phyloP scores from a whole-genome alignment of 495 filamentous ascomycete genomes.

The Hypoxylon fuscum region DNA sequence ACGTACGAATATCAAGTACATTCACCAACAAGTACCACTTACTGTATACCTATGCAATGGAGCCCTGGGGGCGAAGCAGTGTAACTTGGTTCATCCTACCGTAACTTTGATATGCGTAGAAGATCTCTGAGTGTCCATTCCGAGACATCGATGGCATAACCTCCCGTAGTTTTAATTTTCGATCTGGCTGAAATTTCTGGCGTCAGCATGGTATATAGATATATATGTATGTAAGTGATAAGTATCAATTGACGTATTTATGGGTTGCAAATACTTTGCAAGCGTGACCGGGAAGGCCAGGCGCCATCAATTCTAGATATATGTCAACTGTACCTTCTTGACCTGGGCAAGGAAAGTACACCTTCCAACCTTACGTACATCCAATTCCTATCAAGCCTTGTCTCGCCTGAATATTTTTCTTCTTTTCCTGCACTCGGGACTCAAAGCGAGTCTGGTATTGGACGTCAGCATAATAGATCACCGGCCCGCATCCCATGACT shows the following conservation, averaged over 20 bases:
- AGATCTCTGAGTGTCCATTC: slow-evolving; percentile 33
- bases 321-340: not conserved
- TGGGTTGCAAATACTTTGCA: not conserved
- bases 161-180: slow-evolving; percentile 19
- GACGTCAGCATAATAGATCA: slow-evolving; percentile 24
- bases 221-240: not conserved
- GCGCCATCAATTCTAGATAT: not conserved
- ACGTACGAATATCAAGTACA: slow-evolving; percentile 22
- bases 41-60: slow-evolving; percentile 12
- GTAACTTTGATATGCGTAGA: slow-evolving; percentile 6
- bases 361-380: not conserved
- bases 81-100: slow-evolving; percentile 30
- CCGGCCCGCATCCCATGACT: slow-evolving; percentile 24
- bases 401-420: slow-evolving; percentile 11
- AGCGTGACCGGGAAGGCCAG: no score
- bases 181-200: slow-evolving; percentile 9
- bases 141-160: slow-evolving; percentile 11
- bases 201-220: not conserved
- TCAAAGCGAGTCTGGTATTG: not conserved
- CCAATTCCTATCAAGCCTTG: slow-evolving; percentile 1
- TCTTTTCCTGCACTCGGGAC: slow-evolving; percentile 11
- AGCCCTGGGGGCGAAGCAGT: slow-evolving; percentile 28
- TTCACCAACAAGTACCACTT: slow-evolving; percentile 8
- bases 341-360: not conserved
- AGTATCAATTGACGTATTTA: not conserved